Evolutionary conservation across 495 filamentous ascomycete genomes (phyloP).

Genomic region (Coniosporium apollinis): DNA sequence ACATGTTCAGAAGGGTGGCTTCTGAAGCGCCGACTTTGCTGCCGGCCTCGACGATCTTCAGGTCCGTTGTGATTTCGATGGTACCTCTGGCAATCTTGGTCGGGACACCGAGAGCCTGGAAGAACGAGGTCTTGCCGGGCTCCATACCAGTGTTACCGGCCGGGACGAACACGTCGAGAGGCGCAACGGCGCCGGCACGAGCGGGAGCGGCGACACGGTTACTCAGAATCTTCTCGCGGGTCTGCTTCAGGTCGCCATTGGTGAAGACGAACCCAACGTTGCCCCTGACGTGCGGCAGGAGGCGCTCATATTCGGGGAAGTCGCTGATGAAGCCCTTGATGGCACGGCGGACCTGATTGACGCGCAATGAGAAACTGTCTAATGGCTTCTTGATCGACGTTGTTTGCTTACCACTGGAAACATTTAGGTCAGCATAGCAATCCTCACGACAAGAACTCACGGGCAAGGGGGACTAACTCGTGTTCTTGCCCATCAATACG

Average conservation of each 20-base stretch:
- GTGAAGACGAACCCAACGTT: conserved; percentile 99
- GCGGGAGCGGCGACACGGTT: conserved; percentile 97
- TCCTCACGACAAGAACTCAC: no score
- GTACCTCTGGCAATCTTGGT: conserved; percentile 99
- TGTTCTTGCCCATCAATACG: conserved; percentile 99
- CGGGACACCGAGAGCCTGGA: conserved; percentile 99
- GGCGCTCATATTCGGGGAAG: conserved; percentile 89
- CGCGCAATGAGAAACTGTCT: conserved; percentile 11
- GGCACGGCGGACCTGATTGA: conserved; percentile 89
- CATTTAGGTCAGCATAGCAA: no score
- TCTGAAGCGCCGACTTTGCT: conserved; percentile 96
- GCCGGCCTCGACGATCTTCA: conserved; percentile 91
- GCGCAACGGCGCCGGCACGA: conserved; percentile 89
- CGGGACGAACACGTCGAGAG: conserved; percentile 75
- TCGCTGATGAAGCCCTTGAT: conserved; percentile 88
- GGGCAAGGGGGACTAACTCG: no score
- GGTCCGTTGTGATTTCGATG: conserved; percentile 97
- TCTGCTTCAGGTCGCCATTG: conserved; percentile 80
- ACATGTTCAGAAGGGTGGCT: conserved; percentile 95
- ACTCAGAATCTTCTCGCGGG: conserved; percentile 82
- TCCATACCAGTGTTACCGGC: conserved; percentile 99
- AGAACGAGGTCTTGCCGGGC: conserved; percentile 99
- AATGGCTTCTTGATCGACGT: no score
- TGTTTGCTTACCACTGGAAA: no score
- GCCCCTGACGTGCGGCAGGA: conserved; percentile 87